Evolutionary conservation across 331 rosid genomes (phyloP).

Genomic region (Pyracantha coccinea): DNA sequence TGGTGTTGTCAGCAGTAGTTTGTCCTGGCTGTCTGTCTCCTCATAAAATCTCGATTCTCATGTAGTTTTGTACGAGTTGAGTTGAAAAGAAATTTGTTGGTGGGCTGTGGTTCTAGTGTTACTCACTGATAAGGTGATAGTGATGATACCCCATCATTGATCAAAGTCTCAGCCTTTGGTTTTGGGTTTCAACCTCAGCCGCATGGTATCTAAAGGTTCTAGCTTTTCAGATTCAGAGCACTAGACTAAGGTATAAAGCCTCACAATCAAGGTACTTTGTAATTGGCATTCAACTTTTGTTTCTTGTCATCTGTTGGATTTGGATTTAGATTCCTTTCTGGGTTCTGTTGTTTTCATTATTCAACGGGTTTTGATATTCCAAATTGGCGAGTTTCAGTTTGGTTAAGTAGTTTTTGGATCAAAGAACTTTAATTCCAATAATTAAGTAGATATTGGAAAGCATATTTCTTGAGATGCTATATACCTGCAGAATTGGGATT

Average conservation of each 20-base stretch:
- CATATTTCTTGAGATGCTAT: not conserved
- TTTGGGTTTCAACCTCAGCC: not conserved
- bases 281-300: not conserved
- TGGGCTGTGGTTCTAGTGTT: not conserved
- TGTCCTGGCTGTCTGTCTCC: not conserved
- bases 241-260: not conserved
- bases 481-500: not conserved
- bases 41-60: not conserved
- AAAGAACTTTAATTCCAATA: not conserved
- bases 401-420: not conserved
- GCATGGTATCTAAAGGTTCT: not conserved
- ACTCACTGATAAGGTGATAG: not conserved
- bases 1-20: not conserved
- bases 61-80: not conserved
- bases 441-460: not conserved
- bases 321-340: not conserved
- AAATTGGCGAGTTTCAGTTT: constrained; percentile 6
- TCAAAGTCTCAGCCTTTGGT: not conserved
- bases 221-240: constrained; percentile 8
- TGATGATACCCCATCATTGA: not conserved
- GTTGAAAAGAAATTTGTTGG: not conserved
- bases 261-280: constrained; percentile 2
- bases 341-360: constrained; percentile 8
- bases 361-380: not conserved
- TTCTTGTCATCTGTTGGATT: not conserved